Evolutionary conservation across 2,329 filamentous ascomycete genomes (phyloP), one percentile per base, ranked within the genome.

Genomic region (Aspergillus ochraceus): DNA sequence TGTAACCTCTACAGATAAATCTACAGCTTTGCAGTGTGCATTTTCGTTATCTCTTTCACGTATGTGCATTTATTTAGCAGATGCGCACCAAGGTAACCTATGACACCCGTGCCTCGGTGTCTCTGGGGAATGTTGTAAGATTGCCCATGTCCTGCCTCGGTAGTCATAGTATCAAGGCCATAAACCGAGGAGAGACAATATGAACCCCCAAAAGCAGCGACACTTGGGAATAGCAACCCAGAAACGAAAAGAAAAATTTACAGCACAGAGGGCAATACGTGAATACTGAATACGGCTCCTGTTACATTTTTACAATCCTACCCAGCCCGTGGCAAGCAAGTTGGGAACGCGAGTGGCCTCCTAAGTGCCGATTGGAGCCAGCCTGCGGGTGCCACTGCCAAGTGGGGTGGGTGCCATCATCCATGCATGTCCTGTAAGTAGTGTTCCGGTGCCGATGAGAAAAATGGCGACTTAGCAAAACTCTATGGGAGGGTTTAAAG

Each of bases 361-460:
- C 50, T 32, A 59, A 59, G 36, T 54, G 52, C 52, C 57, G 57
- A 52, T 52, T 52, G 47, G 57, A 51, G 36, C 57, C 52, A 49
- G 22, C 26, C 32, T 55, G 46, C 50, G 49, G 42, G 56, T 58
- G 51, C 57, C 57, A 59, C 57, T 55, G 17, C 17, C 29, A 30
- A n/a, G 26, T 24, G 29, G 52, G 24, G 26, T 17, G 17, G 50
- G 56, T 55, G 52, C 17, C 50, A 58, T 57, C 39, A 14, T 52
- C 47, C 8, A 24, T 24, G 24, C 29, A 52, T 19, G 46, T 26
- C 45, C 45, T 24, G 20, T 36, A 12, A 4, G 32, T 17, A 10
- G 32, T 17, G 32, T 8, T 2, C 26, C 26, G 39, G 4, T 36
- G 19, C 9, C 47, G 9, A 39, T 14, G 46, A 30, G 6, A 55